These are phyloP conservation scores for Rhodotorula paludigena DNA, from an alignment of 768 basidiomycete species.

Conservation along the genomic window DNA sequence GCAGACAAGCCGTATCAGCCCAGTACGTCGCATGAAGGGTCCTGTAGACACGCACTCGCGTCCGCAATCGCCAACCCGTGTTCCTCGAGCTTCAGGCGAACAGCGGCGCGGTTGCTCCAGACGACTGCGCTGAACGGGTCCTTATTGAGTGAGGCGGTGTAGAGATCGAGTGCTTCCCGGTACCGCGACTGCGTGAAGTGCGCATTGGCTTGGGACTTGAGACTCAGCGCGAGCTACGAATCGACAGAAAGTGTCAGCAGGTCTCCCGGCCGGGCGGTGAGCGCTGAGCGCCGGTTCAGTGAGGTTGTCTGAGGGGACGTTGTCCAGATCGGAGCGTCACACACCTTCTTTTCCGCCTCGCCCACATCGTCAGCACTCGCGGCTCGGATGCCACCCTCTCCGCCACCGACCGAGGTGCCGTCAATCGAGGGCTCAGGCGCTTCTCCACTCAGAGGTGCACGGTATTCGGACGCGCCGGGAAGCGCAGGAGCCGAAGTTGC, in stretches of 20 bases:
- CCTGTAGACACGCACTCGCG: slow-evolving; percentile 65
- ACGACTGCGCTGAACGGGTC: slow-evolving; percentile 83
- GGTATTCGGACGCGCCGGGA: slow-evolving; percentile 10
- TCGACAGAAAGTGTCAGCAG: not conserved
- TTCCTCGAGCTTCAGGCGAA: slow-evolving; percentile 85
- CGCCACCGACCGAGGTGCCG: slow-evolving; percentile 25
- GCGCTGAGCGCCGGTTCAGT: no score
- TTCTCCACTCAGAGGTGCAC: slow-evolving; percentile 31
- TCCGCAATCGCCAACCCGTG: slow-evolving; percentile 86
- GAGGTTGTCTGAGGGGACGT: no score
- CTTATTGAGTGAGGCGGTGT: slow-evolving; percentile 74
- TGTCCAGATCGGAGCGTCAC: not conserved
- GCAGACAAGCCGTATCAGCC: slow-evolving; percentile 10
- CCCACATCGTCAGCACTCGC: slow-evolving; percentile 7
- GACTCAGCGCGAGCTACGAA: slow-evolving; percentile 36
- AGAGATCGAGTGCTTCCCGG: slow-evolving; percentile 66
- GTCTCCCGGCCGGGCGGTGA: not conserved
- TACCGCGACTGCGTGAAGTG: slow-evolving; percentile 81
- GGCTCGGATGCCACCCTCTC: slow-evolving; percentile 27
- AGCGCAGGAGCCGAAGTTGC: not conserved
- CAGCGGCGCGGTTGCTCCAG: slow-evolving; percentile 91
- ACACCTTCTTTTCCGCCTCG: slow-evolving; percentile 32
- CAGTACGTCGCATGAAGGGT: not conserved
- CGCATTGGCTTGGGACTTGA: slow-evolving; percentile 84
- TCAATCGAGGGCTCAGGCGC: slow-evolving; percentile 35